A percentile compares a stretch with the other conserved stretches of the same genome.
Conservation (phyloP, 2,329 filamentous ascomycete genomes). For the Periconia digitata region DNA sequence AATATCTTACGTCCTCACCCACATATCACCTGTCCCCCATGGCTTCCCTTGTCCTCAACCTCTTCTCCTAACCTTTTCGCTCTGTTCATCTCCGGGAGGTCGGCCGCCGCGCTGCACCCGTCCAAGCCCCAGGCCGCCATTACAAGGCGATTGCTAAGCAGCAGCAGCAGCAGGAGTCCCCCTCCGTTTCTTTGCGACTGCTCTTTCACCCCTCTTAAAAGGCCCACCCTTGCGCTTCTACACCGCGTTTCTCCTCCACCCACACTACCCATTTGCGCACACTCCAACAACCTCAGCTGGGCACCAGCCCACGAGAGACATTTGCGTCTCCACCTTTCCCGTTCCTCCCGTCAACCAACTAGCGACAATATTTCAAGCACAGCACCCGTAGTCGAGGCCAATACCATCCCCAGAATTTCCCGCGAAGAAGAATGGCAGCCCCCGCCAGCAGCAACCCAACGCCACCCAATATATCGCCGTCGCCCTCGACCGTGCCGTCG, state of each 20-base stretch:
- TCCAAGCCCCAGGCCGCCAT: too few relatives aligned
- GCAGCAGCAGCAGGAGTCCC: neutral
- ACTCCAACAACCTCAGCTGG: slow-evolving; percentile 37
- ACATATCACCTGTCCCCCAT: too few relatives aligned
- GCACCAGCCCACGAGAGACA: slow-evolving; percentile 43
- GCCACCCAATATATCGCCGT: slow-evolving; percentile 34
- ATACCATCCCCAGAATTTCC: slow-evolving; percentile 10
- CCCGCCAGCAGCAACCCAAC: slow-evolving; percentile 28
- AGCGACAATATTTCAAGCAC: too few relatives aligned
- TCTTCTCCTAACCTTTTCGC: too few relatives aligned
- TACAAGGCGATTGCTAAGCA: neutral
- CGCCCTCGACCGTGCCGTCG: slow-evolving; percentile 40
- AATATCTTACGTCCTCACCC: too few relatives aligned
- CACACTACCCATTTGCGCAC: slow-evolving; percentile 41
- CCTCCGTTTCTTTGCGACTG: slow-evolving; percentile 8
- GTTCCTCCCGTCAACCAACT: slow-evolving; percentile 8
- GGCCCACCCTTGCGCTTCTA: slow-evolving; percentile 27
- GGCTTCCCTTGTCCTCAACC: too few relatives aligned
- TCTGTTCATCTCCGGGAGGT: too few relatives aligned
- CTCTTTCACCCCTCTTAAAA: slow-evolving; percentile 31
- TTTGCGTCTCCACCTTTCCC: slow-evolving; percentile 36
- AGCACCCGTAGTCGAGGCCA: slow-evolving; percentile 1
- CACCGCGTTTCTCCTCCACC: slow-evolving; percentile 31
- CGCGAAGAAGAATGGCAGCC: slow-evolving; percentile 43
- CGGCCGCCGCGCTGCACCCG: neutral